phyloP scores from a whole-genome alignment of 192 early-diverging fungal species.

The Backusella tarrabulga region DNA sequence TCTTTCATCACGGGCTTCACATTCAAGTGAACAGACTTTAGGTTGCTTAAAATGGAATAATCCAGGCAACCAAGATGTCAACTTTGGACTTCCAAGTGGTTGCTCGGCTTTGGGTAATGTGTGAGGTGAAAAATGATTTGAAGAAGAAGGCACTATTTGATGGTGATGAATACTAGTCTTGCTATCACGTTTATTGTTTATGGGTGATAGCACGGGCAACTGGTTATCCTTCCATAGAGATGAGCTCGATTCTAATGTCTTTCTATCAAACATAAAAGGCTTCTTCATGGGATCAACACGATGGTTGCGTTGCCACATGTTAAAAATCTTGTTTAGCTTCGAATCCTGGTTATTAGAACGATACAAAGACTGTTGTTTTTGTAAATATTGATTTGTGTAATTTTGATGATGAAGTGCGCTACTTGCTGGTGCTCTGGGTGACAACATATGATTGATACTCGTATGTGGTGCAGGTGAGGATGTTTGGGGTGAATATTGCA shows the following conservation, averaged over 20 bases:
- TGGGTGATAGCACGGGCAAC: not conserved
- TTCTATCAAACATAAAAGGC: not conserved
- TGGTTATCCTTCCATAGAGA: constrained; percentile 6
- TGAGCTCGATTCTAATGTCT: constrained; percentile 14
- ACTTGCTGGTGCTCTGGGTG: constrained; percentile 13
- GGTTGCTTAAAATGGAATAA: constrained; percentile 33
- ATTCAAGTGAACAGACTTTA: constrained; percentile 10
- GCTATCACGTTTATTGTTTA: not conserved
- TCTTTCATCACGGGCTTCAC: not conserved
- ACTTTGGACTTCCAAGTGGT: constrained; percentile 10
- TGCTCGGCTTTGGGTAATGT: not conserved
- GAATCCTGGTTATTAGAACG: constrained; percentile 1
- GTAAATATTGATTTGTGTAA: not conserved
- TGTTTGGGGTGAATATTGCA: not conserved
- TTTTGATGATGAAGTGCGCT: constrained; percentile 8
- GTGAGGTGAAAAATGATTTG: not conserved
- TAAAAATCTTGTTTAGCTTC: constrained; percentile 1
- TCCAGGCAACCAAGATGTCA: constrained; percentile 28
- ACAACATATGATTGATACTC: constrained; percentile 25
- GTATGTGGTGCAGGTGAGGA: constrained; percentile 2
- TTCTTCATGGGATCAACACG: constrained; percentile 7
- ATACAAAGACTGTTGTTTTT: not conserved
- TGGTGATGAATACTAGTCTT: not conserved
- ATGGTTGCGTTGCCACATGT: constrained; percentile 12
- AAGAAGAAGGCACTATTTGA: not conserved